Evolutionary conservation across 169 alveolate species (phyloP).

Genomic region (Plasmodium relictum): DNA sequence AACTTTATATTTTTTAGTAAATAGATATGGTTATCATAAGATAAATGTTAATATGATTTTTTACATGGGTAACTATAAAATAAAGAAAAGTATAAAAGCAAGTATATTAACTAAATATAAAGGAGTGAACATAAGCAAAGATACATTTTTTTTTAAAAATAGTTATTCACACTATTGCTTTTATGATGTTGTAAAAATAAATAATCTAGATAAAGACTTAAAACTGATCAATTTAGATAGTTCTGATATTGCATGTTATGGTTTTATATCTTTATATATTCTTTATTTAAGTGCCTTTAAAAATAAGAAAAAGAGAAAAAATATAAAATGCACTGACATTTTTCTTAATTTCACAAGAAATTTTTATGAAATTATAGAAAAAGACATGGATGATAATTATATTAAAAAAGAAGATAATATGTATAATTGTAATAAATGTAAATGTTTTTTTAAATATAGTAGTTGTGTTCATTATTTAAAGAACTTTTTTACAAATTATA

Average conservation of each 20-base stretch:
- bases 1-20: slow-evolving; percentile 47
- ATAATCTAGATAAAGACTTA: slow-evolving; percentile 52
- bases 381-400: slow-evolving; percentile 28
- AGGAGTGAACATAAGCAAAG: slow-evolving; percentile 29
- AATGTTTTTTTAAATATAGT: slow-evolving; percentile 48
- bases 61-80: slow-evolving; percentile 72
- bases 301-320: slow-evolving; percentile 19
- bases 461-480: slow-evolving; percentile 23
- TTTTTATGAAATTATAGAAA: slow-evolving; percentile 9
- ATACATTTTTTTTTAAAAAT: slow-evolving; percentile 18
- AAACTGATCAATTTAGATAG: slow-evolving; percentile 18
- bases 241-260: slow-evolving; percentile 6
- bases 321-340: slow-evolving; percentile 1
- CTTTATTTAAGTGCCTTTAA: slow-evolving; percentile 32
- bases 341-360: slow-evolving; percentile 16
- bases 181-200: slow-evolving; percentile 35
- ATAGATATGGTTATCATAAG: slow-evolving; percentile 66
- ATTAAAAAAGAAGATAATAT: slow-evolving; percentile 23
- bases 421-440: slow-evolving; percentile 40
- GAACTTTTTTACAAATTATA: slow-evolving; percentile 6
- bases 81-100: slow-evolving; percentile 12
- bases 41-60: slow-evolving; percentile 35
- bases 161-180: slow-evolving; percentile 58
- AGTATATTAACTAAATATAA: slow-evolving; percentile 33
- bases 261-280: slow-evolving; percentile 45